A percentile compares a stretch with the other conserved stretches of the same genome.
phyloP scores from a whole-genome alignment of 306 rosid genomes.

The Dicorynia guianensis region DNA sequence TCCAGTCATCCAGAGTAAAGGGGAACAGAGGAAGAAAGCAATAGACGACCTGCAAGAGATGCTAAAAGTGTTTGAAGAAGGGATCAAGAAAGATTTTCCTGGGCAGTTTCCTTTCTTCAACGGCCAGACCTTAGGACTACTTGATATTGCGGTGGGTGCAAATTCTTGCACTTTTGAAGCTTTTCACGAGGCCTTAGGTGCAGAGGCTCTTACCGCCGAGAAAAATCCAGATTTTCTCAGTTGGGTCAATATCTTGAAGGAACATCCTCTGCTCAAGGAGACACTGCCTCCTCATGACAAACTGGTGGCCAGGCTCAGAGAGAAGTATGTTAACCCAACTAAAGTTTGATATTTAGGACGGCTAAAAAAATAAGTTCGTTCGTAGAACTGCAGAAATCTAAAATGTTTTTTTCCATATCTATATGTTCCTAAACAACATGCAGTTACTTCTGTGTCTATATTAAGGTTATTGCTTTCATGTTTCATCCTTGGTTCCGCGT shows the following conservation, averaged over 20 bases:
- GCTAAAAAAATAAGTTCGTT: too few relatives aligned
- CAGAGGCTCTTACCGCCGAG: neutral
- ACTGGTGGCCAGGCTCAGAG: conserved; percentile 37
- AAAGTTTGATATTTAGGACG: neutral
- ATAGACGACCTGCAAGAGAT: conserved; percentile 33
- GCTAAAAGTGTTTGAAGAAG: conserved; percentile 49
- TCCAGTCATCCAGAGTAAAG: conserved; percentile 28
- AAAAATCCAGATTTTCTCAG: conserved; percentile 37
- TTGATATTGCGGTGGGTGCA: conserved; percentile 52
- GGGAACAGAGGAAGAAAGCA: conserved; percentile 45
- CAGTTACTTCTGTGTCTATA: neutral
- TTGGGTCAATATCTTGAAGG: conserved; percentile 51
- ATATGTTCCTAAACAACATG: conserved; percentile 7
- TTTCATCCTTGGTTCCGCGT: too few relatives aligned
- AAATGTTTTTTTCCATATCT: too few relatives aligned
- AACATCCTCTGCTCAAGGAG: conserved; percentile 51
- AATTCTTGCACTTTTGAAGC: conserved; percentile 43
- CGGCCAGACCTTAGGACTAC: conserved; percentile 38
- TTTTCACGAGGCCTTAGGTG: conserved; percentile 36
- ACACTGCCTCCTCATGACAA: conserved; percentile 56
- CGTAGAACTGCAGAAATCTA: neutral
- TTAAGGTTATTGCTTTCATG: too few relatives aligned
- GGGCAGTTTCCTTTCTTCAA: conserved; percentile 31
- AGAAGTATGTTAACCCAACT: neutral
- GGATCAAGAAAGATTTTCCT: conserved; percentile 44